Base-by-base conservation (phyloP, 345 rosid genomes). In the Eucalyptus grandis region DNA sequence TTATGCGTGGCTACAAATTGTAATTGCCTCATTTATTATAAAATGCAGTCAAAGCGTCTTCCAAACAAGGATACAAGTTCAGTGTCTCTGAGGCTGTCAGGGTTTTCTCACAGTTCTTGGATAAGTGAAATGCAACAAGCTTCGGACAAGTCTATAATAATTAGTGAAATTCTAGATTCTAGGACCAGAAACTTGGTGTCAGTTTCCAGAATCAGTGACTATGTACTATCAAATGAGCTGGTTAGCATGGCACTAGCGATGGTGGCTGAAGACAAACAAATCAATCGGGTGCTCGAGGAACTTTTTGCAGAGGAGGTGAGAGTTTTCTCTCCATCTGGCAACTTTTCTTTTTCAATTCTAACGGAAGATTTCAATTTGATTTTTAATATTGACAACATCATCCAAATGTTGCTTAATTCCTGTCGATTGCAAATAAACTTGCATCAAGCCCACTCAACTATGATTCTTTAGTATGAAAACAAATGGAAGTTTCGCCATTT, bases 241-340 rank as follows among this genome's bases (percentile, higher is more conserved):
- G 99, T 96, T 86, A 96, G 99, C 91, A 97, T 97, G 98, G 99
- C 99, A 82, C 93, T 97, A 34, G 99, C 99, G 16, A 96, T 96
- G 98, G 99, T 97, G 22, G 98, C 99, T 34, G 98, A 96, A 89
- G 98, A 97, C 95, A 96, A 96, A 91, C 99, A 97, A 93, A 97
- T 97, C 87, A 96, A 97, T 92, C 99, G 97, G 62, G 99, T 96
- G 86, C 96, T 96, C 2, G 97, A 97, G 92, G 99, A 96, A 89
- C 95, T 96, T 19, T 97, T 97, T 56, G 96, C 98, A 4, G 98
- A 96, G 91, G 93, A 97, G 96, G 98, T 96, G 85, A 77, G 82
- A 72, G 85, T 77, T 40, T 77, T 77, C 24, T 77, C 8, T 40
- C 47, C 83, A 40, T 77, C 83, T 77, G 47, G 83, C 47, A 77